Conservation (phyloP, 306 rosid species). For the Vigna radiata region DNA sequence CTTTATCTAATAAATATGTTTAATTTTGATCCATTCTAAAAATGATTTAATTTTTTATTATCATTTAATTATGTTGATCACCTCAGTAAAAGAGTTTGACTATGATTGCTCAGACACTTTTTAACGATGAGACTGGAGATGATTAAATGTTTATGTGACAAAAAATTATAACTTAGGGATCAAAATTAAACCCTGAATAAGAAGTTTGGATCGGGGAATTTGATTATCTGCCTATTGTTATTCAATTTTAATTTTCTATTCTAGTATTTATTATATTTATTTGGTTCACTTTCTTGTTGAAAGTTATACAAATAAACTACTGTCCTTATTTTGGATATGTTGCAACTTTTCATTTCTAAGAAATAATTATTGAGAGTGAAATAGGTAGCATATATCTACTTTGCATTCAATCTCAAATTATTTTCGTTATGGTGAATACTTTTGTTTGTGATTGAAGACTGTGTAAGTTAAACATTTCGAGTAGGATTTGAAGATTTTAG, state of each 20-base stretch:
- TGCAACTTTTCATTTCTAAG: not conserved
- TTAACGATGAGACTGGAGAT: not conserved
- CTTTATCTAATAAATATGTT: slow-evolving; percentile 20
- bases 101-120: not conserved
- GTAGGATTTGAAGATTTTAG: not conserved
- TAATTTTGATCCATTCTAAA: slow-evolving; percentile 4
- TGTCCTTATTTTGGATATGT: slow-evolving; percentile 36
- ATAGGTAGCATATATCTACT: not conserved
- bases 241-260: not conserved
- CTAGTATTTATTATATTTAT: slow-evolving; percentile 10
- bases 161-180: not conserved
- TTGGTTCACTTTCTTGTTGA: slow-evolving; percentile 22
- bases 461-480: too few species aligned
- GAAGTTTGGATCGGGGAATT: slow-evolving; percentile 25
- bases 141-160: not conserved
- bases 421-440: not conserved
- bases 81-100: not conserved
- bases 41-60: not conserved
- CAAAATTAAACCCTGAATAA: slow-evolving; percentile 30
- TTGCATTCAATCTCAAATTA: not conserved
- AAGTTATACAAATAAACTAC: slow-evolving; percentile 40
- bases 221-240: not conserved
- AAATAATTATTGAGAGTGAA: not conserved
- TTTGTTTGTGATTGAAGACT: not conserved
- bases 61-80: not conserved